Evolutionary conservation across 768 basidiomycete species (phyloP).

Genomic region (Auriscalpium microsporum): DNA sequence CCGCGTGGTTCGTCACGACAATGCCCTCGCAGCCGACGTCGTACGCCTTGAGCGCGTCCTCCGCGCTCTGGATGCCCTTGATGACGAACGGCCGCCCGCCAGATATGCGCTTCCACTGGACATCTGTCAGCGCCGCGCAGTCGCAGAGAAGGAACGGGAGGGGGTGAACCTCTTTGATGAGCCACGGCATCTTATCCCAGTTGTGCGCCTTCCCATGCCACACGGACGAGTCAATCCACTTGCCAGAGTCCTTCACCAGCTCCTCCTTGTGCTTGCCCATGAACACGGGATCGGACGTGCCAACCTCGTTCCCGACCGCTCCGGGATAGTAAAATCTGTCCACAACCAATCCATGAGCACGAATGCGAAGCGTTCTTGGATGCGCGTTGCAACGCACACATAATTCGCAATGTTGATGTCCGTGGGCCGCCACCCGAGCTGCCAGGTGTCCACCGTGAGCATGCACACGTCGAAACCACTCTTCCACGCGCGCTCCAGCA

Average conservation of each 20-base stretch:
- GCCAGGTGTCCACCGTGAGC: conserved; percentile 44
- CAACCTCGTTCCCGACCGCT: conserved; percentile 37
- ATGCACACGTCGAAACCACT: conserved; percentile 39
- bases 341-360: neutral
- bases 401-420: conserved; percentile 47
- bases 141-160: too few species aligned
- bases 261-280: conserved; percentile 37
- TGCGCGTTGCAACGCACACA: conserved; percentile 20
- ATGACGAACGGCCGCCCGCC: conserved; percentile 42
- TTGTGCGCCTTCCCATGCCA: conserved; percentile 46
- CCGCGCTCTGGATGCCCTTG: conserved; percentile 43
- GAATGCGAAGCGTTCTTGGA: too few species aligned
- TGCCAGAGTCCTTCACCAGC: conserved; percentile 32
- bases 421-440: conserved; percentile 39
- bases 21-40: conserved; percentile 43
- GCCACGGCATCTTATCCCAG: conserved; percentile 44
- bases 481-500: conserved; percentile 38
- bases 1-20: conserved; percentile 50
- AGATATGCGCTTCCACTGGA: conserved; percentile 39
- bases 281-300: conserved; percentile 41
- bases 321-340: conserved; percentile 34
- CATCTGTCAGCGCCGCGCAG: neutral
- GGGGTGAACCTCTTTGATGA: conserved; percentile 32
- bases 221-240: conserved; percentile 40
- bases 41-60: conserved; percentile 39